Conservation (phyloP, 768 basidiomycete genomes). For the Termitomyces sp. region DNA sequence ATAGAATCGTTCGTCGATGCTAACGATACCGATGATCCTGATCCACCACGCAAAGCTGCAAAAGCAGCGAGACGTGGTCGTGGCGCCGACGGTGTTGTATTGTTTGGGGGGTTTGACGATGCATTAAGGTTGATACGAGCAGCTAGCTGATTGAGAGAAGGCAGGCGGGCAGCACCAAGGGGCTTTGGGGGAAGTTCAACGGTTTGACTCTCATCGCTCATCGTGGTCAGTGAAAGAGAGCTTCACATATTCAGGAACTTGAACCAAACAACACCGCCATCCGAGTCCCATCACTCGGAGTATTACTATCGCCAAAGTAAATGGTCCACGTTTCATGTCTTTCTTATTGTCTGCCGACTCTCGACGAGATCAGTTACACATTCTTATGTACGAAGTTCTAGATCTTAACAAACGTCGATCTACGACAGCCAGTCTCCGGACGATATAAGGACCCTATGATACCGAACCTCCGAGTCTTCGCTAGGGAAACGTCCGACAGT, state of each 20-base stretch:
- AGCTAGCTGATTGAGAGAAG: conserved; percentile 80
- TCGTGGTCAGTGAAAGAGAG: conserved; percentile 19
- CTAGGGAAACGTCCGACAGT: too few species aligned
- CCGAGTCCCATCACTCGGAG: conserved; percentile 2
- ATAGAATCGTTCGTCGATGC: conserved; percentile 61
- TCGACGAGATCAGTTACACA: neutral
- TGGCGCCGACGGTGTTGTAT: conserved; percentile 32
- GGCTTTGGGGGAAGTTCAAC: conserved; percentile 18
- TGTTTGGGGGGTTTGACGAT: conserved; percentile 24
- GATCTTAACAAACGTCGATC: neutral
- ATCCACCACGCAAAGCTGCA: conserved; percentile 62
- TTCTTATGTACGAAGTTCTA: neutral
- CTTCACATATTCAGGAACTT: neutral
- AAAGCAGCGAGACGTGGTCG: conserved; percentile 78
- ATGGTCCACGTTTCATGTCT: neutral
- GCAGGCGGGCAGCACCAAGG: conserved; percentile 42
- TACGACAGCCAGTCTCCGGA: neutral
- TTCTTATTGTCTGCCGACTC: neutral
- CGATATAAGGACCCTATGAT: neutral
- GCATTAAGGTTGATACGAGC: conserved; percentile 64
- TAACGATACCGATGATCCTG: conserved; percentile 51
- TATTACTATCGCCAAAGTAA: too few species aligned
- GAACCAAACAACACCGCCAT: conserved; percentile 20
- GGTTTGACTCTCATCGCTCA: conserved; percentile 20
- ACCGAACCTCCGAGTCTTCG: too few species aligned